Conservation (phyloP, 2,329 filamentous ascomycete genomes). For the Pleoardoris graminearum region DNA sequence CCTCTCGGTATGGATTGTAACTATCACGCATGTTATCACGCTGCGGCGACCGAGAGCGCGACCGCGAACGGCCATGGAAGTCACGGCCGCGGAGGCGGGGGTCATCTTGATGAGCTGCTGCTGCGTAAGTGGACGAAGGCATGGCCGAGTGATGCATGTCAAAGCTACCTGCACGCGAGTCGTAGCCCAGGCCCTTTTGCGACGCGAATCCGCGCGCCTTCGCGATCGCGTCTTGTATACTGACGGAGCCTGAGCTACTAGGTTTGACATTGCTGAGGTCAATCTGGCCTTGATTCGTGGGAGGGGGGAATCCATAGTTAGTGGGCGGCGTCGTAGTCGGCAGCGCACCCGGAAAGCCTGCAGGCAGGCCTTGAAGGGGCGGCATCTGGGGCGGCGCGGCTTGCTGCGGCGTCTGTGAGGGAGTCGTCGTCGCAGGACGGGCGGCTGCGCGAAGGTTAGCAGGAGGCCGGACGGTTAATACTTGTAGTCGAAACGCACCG, state of each 20-base stretch:
- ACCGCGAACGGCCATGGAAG: slow-evolving; percentile 69
- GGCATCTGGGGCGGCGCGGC: slow-evolving; percentile 45
- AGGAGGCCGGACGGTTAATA: slow-evolving; percentile 8
- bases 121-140: slow-evolving; percentile 37
- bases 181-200: slow-evolving; percentile 70
- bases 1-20: slow-evolving; percentile 82
- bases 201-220: slow-evolving; percentile 81
- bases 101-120: slow-evolving; percentile 49
- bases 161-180: slow-evolving; percentile 49
- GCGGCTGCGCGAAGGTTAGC: slow-evolving; percentile 48
- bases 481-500: slow-evolving; percentile 28
- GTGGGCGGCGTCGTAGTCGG: slow-evolving; percentile 48
- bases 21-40: slow-evolving; percentile 74
- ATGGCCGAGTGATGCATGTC: slow-evolving; percentile 41
- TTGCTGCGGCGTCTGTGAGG: slow-evolving; percentile 52
- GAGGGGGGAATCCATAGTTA: slow-evolving; percentile 63
- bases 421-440: slow-evolving; percentile 51
- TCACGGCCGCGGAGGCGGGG: slow-evolving; percentile 56
- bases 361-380: slow-evolving; percentile 49
- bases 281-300: slow-evolving; percentile 73
- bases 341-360: slow-evolving; percentile 50
- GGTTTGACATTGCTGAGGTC: slow-evolving; percentile 81
- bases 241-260: slow-evolving; percentile 77
- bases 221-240: slow-evolving; percentile 80
- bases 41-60: slow-evolving; percentile 61